Percentiles rank a stretch among this genome's conserved stretches.
Conservation (phyloP, 2,329 filamentous ascomycete genomes). For the Aspergillus eucalypticola region DNA sequence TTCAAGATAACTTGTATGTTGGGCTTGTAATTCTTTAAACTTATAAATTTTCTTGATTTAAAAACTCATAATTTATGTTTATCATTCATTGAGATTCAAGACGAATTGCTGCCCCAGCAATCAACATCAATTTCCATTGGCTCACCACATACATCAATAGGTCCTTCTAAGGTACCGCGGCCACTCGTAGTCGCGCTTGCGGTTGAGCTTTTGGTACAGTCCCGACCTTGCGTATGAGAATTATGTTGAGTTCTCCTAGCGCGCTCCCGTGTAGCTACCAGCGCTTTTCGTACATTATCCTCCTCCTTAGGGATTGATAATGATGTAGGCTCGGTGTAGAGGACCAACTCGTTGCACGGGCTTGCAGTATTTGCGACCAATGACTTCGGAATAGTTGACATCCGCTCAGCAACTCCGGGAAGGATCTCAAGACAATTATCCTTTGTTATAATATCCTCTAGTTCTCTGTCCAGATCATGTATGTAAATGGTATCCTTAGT, state of each 20-base stretch:
- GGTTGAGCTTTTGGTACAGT: neutral
- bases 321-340: slow-evolving; percentile 79
- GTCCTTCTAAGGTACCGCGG: neutral
- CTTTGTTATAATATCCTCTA: slow-evolving; percentile 66
- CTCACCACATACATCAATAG: neutral
- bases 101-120: neutral
- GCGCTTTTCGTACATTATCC: slow-evolving; percentile 72
- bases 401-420: slow-evolving; percentile 79
- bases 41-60: too few relatives aligned
- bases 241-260: slow-evolving; percentile 6
- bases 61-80: too few relatives aligned
- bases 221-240: neutral
- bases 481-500: slow-evolving; percentile 87
- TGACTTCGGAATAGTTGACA: slow-evolving; percentile 68
- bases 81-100: neutral
- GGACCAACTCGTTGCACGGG: slow-evolving; percentile 69
- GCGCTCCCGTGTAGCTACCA: slow-evolving; percentile 19
- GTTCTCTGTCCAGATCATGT: slow-evolving; percentile 83
- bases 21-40: too few relatives aligned
- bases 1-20: too few relatives aligned
- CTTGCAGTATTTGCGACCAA: slow-evolving; percentile 58
- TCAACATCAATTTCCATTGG: slow-evolving; percentile 12
- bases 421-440: slow-evolving; percentile 72
- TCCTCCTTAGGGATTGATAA: slow-evolving; percentile 72
- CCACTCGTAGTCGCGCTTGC: neutral